Percentiles rank a stretch among this genome's conserved stretches.
Conservation (phyloP, 768 basidiomycete species). For the Suillus fuscotomentosus region DNA sequence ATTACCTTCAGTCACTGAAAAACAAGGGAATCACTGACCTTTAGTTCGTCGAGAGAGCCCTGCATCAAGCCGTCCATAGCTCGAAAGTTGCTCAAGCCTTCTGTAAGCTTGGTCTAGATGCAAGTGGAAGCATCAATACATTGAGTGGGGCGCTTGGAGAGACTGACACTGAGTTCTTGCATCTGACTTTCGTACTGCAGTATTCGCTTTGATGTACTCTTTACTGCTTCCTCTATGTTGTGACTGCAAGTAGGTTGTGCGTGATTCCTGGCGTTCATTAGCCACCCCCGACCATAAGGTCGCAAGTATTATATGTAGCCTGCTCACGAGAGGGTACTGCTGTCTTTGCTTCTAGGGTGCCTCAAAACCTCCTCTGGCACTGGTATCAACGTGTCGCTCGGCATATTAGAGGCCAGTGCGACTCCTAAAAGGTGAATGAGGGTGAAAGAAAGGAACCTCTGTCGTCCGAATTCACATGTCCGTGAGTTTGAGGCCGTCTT, state of each 20-base stretch:
- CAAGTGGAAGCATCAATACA: background rate
- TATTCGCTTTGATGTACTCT: slow-evolving; percentile 45
- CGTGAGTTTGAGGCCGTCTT: background rate
- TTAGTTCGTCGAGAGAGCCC: slow-evolving; percentile 59
- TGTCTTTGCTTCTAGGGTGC: slow-evolving; percentile 4
- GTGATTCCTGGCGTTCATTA: slow-evolving; percentile 6
- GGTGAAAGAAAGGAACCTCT: background rate
- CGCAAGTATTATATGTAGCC: background rate
- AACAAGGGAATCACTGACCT: slow-evolving; percentile 38
- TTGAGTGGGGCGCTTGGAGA: too few species aligned
- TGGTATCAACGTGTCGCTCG: slow-evolving; percentile 2
- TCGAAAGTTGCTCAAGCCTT: slow-evolving; percentile 72
- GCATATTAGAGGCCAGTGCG: background rate
- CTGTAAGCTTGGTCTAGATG: slow-evolving; percentile 58
- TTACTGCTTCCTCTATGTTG: slow-evolving; percentile 43
- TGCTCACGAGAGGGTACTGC: slow-evolving; percentile 15
- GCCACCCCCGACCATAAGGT: slow-evolving; percentile 12
- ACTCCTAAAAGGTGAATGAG: slow-evolving; percentile 2
- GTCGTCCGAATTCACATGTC: background rate
- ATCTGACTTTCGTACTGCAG: slow-evolving; percentile 53
- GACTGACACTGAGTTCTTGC: slow-evolving; percentile 57
- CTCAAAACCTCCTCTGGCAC: slow-evolving; percentile 2
- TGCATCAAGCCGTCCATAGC: slow-evolving; percentile 69
- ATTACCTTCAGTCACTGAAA: background rate
- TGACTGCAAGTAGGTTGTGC: slow-evolving; percentile 9